These are phyloP conservation scores for Claviceps spartinae DNA, from an alignment of 2,329 filamentous ascomycete species.

Conservation along the genomic window DNA sequence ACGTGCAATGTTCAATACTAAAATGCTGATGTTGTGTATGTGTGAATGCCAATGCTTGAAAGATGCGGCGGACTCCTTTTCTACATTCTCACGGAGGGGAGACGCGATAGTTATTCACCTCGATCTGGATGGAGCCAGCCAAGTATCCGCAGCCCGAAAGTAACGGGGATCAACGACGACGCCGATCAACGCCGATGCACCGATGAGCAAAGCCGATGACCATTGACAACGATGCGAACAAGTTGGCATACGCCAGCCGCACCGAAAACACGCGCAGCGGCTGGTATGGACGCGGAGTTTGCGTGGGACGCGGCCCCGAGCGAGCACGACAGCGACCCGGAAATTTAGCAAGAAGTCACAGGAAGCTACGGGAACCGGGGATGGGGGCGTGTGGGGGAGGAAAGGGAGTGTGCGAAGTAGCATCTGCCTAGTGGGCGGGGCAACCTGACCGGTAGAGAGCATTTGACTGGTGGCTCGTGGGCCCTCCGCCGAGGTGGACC, in stretches of 20 bases:
- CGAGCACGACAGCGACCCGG: slow-evolving; percentile 9
- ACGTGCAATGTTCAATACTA: no score
- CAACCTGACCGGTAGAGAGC: no score
- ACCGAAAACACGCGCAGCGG: no score
- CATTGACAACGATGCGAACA: slow-evolving; percentile 1
- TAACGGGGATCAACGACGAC: slow-evolving; percentile 7
- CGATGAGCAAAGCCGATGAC: slow-evolving; percentile 6
- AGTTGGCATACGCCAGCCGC: no score
- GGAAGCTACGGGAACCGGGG: no score
- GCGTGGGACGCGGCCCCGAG: slow-evolving; percentile 18
- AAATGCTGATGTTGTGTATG: no score
- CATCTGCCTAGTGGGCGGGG: no score
- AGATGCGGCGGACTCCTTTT: no score
- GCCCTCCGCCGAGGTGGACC: neutral
- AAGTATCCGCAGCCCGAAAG: neutral
- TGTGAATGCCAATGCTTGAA: no score
- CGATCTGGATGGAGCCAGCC: slow-evolving; percentile 7
- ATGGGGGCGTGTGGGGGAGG: slow-evolving; percentile 8
- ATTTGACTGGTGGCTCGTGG: no score
- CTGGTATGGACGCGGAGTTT: slow-evolving; percentile 16
- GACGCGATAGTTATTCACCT: slow-evolving; percentile 4
- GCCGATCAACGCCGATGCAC: slow-evolving; percentile 8
- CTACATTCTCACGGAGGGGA: neutral
- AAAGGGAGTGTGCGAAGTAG: neutral
- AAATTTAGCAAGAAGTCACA: slow-evolving; percentile 1